Conservation (phyloP, 2,329 filamentous ascomycete genomes). For the Rachicladosporium sp. region DNA sequence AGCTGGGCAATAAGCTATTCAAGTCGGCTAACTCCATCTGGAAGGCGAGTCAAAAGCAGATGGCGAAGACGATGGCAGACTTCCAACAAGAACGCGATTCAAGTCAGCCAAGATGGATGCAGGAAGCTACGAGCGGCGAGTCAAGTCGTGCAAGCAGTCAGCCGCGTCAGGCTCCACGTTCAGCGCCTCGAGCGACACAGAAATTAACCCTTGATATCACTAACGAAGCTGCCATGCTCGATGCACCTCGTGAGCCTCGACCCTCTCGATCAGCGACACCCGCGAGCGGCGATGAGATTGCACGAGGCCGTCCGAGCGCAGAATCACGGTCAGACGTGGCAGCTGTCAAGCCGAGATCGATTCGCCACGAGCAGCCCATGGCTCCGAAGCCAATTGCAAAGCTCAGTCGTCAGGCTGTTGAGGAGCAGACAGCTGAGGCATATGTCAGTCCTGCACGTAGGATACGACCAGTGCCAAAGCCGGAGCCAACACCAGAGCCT, state of each 20-base stretch:
- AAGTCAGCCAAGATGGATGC: slow-evolving; percentile 91
- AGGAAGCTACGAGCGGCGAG: slow-evolving; percentile 40
- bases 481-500: slow-evolving; percentile 17
- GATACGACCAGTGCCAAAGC: slow-evolving; percentile 48
- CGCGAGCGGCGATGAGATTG: slow-evolving; percentile 9
- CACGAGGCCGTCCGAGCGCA: too few relatives aligned
- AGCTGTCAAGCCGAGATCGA: too few relatives aligned
- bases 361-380: too few relatives aligned
- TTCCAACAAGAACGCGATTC: slow-evolving; percentile 65
- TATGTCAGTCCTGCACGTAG: slow-evolving; percentile 80
- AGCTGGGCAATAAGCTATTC: slow-evolving; percentile 70
- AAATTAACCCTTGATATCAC: slow-evolving; percentile 25
- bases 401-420: slow-evolving; percentile 59
- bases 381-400: slow-evolving; percentile 33
- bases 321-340: too few relatives aligned
- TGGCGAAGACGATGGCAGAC: slow-evolving; percentile 84
- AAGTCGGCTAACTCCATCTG: slow-evolving; percentile 92
- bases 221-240: slow-evolving; percentile 62
- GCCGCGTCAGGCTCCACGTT: slow-evolving; percentile 15
- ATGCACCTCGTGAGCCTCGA: slow-evolving; percentile 46
- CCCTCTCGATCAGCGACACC: slow-evolving; percentile 31
- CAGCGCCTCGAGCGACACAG: slow-evolving; percentile 8
- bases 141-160: slow-evolving; percentile 15
- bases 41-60: slow-evolving; percentile 87
- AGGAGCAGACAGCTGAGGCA: slow-evolving; percentile 69